Evolutionary conservation across 179 eudicot species (phyloP), one percentile per base, ranked within the genome.

Genomic region (Sideroxylon spinosum): DNA sequence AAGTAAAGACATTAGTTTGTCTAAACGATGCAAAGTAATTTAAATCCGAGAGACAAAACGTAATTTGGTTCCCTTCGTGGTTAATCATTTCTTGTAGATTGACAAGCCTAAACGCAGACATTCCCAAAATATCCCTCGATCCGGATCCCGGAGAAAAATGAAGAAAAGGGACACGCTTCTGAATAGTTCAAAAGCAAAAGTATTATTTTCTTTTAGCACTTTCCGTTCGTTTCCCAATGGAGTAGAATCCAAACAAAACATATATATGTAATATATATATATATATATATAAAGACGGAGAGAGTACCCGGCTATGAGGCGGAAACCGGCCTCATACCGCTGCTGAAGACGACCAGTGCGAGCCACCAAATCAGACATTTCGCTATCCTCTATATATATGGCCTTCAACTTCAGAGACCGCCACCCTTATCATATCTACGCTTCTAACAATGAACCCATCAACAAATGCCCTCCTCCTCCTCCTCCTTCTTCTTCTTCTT

Each of bases 291-390:
- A 23, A 11, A 19, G 53, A 32, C 68, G 13, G 57, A 25, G 62
- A 52, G 46, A n/a, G 2, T 71, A 83, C 85, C 85, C 85, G 4
- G 85, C 82, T 69, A 83, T 81, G 57, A 83, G 83, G 74, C 85
- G 85, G 70, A 82, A 83, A 5, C 85, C 85, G 69, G 74, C 78
- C 13, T 79, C 61, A 50, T 83, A 83, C 12, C 85, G 79, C 77
- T 83, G 85, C 57, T 76, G 80, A 32, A 68, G 85, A 26, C 85
- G 85, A 76, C 85, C 85, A 52, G 83, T 83, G 28, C 85, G 79
- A 26, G 83, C 85, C 76, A 83, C 83, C 80, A 83, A 80, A 53
- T 79, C 85, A 56, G 77, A 70, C 83, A 83, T 83, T 74, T 61
- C n/a, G 29, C 78, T 44, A 44, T n/a, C 55, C 52, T 2, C 9